Evolutionary conservation across 495 filamentous ascomycete species (phyloP), one percentile per base, ranked within the genome.

Genomic region (Antarctomyces pellizariae): DNA sequence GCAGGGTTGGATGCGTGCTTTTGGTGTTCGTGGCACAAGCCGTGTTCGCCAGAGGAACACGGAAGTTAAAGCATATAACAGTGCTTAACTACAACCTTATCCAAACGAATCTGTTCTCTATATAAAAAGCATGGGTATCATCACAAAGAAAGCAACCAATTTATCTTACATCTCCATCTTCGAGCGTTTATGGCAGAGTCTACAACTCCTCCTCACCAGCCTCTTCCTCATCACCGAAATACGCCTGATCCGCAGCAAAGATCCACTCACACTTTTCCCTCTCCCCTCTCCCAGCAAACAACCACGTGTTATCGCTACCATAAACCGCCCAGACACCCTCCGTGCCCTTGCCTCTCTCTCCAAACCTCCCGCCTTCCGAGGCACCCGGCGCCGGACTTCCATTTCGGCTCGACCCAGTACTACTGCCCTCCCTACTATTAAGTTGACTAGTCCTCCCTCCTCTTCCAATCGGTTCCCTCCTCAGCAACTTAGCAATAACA

Each of bases 181-280:
- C n/a, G n/a, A n/a, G n/a, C n/a, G n/a, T n/a, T n/a, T n/a, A n/a
- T n/a, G n/a, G n/a, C n/a, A n/a, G n/a, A n/a, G n/a, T n/a, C n/a
- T n/a, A n/a, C n/a, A n/a, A n/a, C n/a, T n/a, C n/a, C n/a, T n/a
- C n/a, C n/a, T n/a, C n/a, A n/a, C n/a, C n/a, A n/a, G n/a, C n/a
- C n/a, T n/a, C n/a, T n/a, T n/a, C n/a, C n/a, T n/a, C n/a, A n/a
- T n/a, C 19, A 22, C 41, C 36, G 29, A 53, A 40, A 53, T 49
- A 43, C 30, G 39, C 41, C 42, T 69, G 63, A 36, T 71, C 66
- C 32, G 92, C 73, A 41, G 67, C 70, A 37, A 77, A 53, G 37
- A 95, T 86, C 86, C 86, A 97, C 42, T 93, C 83, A 13, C 79
- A 67, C 53, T 89, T 90, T 41, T 92, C 79, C 8, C 67, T 54